phyloP scores from a whole-genome alignment of 176 grass and related monocot genomes.

The Oryza meridionalis region DNA sequence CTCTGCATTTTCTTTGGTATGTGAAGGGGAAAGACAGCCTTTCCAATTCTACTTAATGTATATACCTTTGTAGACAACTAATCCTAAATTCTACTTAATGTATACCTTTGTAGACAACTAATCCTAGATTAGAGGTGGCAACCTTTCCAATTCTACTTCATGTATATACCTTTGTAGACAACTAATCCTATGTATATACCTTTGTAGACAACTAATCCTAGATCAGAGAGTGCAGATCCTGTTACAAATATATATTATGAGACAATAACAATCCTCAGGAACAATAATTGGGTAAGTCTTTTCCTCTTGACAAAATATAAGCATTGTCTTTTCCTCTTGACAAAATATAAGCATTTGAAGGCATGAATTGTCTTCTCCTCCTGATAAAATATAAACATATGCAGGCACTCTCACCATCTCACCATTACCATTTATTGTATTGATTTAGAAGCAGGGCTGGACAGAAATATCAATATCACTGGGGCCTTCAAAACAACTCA shows the following conservation, averaged over 20 bases:
- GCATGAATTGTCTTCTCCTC: neutral
- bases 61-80: neutral
- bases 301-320: neutral
- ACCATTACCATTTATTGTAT: neutral
- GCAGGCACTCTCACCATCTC: neutral
- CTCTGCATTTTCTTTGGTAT: neutral
- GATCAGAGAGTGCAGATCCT: neutral
- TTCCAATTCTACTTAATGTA: neutral
- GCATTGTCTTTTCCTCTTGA: neutral
- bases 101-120: no score
- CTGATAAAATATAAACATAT: neutral
- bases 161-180: no score
- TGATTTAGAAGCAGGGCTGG: neutral
- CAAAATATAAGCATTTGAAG: neutral
- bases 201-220: neutral
- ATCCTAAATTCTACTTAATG: neutral
- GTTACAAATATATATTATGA: conserved; percentile 2
- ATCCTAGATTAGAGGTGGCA: no score
- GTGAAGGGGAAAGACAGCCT: neutral
- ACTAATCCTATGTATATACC: neutral
- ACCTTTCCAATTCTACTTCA: neutral
- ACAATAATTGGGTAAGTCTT: neutral
- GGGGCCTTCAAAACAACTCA: neutral
- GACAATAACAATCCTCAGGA: neutral
- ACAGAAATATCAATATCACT: neutral